A percentile compares a stretch with the other conserved stretches of the same genome.
Conservation (phyloP, 768 basidiomycete genomes). For the Royoungia palumana region DNA sequence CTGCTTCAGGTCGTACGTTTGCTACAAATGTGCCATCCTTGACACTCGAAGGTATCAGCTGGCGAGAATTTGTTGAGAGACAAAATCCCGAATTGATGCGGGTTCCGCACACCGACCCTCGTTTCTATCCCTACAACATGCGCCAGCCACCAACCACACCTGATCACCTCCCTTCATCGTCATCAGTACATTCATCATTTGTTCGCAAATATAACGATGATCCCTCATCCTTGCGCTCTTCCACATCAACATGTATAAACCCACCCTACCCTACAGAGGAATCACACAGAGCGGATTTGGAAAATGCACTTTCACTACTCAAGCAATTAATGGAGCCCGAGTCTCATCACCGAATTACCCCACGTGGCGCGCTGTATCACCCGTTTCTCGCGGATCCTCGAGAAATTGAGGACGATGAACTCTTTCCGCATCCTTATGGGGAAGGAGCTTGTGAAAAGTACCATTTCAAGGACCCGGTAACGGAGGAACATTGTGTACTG, state of each 20-base stretch:
- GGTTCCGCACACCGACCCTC: constrained; percentile 47
- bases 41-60: constrained; percentile 58
- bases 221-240: constrained; percentile 22
- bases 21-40: constrained; percentile 86
- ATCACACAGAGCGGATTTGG: constrained; percentile 53
- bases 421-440: constrained; percentile 66
- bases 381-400: constrained; percentile 61
- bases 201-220: constrained; percentile 13
- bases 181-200: constrained; percentile 31
- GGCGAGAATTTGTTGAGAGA: constrained; percentile 70
- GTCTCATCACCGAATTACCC: constrained; percentile 72
- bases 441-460: constrained; percentile 61
- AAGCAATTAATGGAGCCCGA: constrained; percentile 73
- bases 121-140: constrained; percentile 51
- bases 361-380: constrained; percentile 72
- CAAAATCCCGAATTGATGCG: constrained; percentile 71
- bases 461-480: constrained; percentile 61
- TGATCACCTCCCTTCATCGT: constrained; percentile 28
- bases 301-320: constrained; percentile 70
- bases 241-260: constrained; percentile 13
- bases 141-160: constrained; percentile 25
- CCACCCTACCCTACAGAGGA: constrained; percentile 31
- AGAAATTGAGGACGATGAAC: constrained; percentile 56
- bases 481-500: constrained; percentile 51
- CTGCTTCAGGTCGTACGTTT: constrained; percentile 73